Evolutionary conservation across 1,284 basidiomycete species (phyloP), one percentile per base, ranked within the genome.

Genomic region (Apiotrichum brassicae): DNA sequence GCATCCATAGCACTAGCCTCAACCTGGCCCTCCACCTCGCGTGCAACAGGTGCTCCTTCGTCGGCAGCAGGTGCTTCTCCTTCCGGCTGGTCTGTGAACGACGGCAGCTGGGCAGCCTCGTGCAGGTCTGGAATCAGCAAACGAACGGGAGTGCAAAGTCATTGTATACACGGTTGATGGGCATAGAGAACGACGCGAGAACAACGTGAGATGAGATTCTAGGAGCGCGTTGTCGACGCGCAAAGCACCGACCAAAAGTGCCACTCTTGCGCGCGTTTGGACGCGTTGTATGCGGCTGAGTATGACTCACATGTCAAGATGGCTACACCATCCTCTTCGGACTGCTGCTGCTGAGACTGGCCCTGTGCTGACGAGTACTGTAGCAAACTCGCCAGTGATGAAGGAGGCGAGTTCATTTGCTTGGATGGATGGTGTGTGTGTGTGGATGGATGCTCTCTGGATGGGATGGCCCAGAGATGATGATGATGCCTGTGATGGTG

Each of bases 241-340:
- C n/a, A n/a, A n/a, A n/a, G n/a, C n/a, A n/a, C n/a, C n/a, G n/a
- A n/a, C n/a, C n/a, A n/a, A n/a, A n/a, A n/a, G n/a, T n/a, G n/a
- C n/a, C n/a, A n/a, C n/a, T n/a, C n/a, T n/a, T n/a, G n/a, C n/a
- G n/a, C 33, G 33, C 33, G 33, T 34, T 16, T 9, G 12, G 33
- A 14, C 12, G 12, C 37, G 37, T 8, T 23, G 12, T 19, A 18
- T 5, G 6, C 13, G 23, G n/a, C 4, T n/a, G n/a, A n/a, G n/a
- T n/a, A n/a, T n/a, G 11, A 57, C 56, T 47, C 44, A 57, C 56
- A 57, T 14, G 39, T 51, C 32, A 57, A 49, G 36, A 57, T 45
- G 13, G 48, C 53, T 3, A 45, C 49, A 7, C 36, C 47, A n/a
- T 46, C 39, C 14, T 44, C 42, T 4, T 44, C 47, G 12, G 32